A percentile compares a stretch with the other conserved stretches of the same genome.
phyloP scores from a whole-genome alignment of 805 yeast genomes.

The Candida xiaguanensis region DNA sequence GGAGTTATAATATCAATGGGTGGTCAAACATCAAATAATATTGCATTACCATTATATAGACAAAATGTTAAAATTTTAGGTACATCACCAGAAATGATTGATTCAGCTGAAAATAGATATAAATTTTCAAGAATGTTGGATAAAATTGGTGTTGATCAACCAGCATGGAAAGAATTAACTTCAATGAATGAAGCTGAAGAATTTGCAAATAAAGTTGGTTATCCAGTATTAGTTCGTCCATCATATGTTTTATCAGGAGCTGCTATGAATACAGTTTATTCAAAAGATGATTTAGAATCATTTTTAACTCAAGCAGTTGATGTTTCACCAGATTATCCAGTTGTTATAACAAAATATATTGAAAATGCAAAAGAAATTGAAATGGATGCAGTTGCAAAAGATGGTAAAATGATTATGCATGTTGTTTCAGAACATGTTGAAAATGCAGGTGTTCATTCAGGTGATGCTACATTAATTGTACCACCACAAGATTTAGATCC shows the following conservation, averaged over 20 bases:
- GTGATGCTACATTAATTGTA: conserved; percentile 95
- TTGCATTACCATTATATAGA: conserved; percentile 88
- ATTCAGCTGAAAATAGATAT: conserved; percentile 96
- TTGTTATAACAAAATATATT: conserved; percentile 93
- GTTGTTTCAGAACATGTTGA: conserved; percentile 98
- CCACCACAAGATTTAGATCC: conserved; percentile 95
- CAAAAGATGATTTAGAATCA: conserved; percentile 80
- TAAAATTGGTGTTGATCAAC: conserved; percentile 95
- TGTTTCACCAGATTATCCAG: conserved; percentile 97
- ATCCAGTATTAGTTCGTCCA: conserved; percentile 96
- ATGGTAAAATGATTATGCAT: conserved; percentile 93
- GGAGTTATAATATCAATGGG: conserved; percentile 98
- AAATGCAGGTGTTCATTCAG: conserved; percentile 99
- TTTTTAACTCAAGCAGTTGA: conserved; percentile 93
- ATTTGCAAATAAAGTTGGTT: conserved; percentile 85
- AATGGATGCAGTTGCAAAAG: conserved; percentile 96
- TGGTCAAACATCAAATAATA: conserved; percentile 97
- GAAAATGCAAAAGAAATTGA: conserved; percentile 97
- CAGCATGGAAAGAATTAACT: conserved; percentile 98
- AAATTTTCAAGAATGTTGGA: conserved; percentile 97
- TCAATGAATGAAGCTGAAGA: conserved; percentile 88
- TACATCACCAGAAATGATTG: conserved; percentile 97
- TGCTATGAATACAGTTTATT: conserved; percentile 96
- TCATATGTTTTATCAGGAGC: conserved; percentile 98
- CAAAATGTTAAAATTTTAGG: conserved; percentile 94